Base-by-base conservation (phyloP, 495 filamentous ascomycete genomes). In the Parathielavia appendiculata region DNA sequence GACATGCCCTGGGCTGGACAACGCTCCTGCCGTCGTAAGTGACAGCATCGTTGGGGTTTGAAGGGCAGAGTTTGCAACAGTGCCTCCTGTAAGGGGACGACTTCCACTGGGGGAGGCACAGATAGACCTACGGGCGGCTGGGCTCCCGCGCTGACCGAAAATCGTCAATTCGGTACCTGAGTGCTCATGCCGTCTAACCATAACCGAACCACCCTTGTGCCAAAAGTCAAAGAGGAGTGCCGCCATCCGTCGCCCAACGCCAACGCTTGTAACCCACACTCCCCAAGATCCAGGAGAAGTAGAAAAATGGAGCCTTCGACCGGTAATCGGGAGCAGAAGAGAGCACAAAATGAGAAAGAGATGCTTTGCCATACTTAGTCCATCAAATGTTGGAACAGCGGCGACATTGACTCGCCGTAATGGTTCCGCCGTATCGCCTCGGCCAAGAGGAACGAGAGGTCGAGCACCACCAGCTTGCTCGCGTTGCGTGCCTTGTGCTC, bases 361-460 rank as follows among this genome's bases (percentile, higher is more conserved):
- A 62, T 58, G 26, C 43, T 50, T 45, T 66, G 63, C 51, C 47
- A 40, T 55, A 34, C 56, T 70, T 74, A 87, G 65, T 87, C 85
- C 50, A 69, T 69, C 63, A 80, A 77, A 61, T 88, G 86, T 62
- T 90, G 85, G 75, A 92, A 93, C 47, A 95, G 73, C 34, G 89
- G 86, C 57, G 89, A 92, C 71, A 95, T 91, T 60, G 88, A 92
- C 75, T 89, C 86, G 53, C 81, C 93, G 71, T 96, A 91, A 68
- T 97, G 92, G 71, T 97, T 97, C 66, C 93, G 83, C 67, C 93
- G 79, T 63, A 98, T 97, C 47, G 92, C 92, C 74, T 98, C 93
- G 12, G 90, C 79, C 34, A 98, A 76, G 59, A 98, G 78, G 66
- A 83, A 88, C 44, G 90, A 93, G 30, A 98, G 79, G 65, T 96